A percentile compares a stretch with the other conserved stretches of the same genome.
Evolutionary conservation across 306 rosid species (phyloP).

Genomic region (Rosa persica): DNA sequence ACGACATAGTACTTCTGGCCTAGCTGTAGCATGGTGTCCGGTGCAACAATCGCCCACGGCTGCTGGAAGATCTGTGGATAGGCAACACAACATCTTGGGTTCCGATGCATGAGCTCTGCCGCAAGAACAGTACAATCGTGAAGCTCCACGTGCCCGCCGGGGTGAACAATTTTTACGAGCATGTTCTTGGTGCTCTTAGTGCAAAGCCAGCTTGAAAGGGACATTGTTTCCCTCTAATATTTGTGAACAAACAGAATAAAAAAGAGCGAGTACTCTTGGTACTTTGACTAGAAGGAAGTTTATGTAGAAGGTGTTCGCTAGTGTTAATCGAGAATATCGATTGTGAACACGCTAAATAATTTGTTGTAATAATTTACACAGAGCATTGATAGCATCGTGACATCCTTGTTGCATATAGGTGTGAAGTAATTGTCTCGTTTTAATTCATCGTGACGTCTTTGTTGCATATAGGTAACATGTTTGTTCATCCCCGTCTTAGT

Average conservation of each 20-base stretch:
- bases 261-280: conserved; percentile 12
- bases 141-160: conserved; percentile 60
- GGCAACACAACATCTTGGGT: conserved; percentile 51
- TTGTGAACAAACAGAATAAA: not conserved
- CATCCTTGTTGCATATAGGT: conserved; percentile 18
- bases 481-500: not conserved
- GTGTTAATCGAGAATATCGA: conserved; percentile 17
- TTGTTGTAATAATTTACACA: not conserved
- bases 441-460: conserved; percentile 16
- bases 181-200: conserved; percentile 36
- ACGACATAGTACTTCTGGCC: conserved; percentile 69
- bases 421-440: not conserved
- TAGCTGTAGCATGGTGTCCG: conserved; percentile 55
- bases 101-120: conserved; percentile 49
- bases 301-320: conserved; percentile 28
- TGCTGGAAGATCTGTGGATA: conserved; percentile 58
- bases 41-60: conserved; percentile 71
- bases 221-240: conserved; percentile 27
- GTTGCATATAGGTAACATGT: not conserved
- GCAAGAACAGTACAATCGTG: conserved; percentile 59
- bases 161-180: conserved; percentile 56
- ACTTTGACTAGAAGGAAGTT: conserved; percentile 10
- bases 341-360: not conserved
- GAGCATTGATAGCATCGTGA: conserved; percentile 33
- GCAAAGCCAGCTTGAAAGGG: conserved; percentile 48